Conservation (phyloP, 768 basidiomycete species). For the Trametes sanguinea region DNA sequence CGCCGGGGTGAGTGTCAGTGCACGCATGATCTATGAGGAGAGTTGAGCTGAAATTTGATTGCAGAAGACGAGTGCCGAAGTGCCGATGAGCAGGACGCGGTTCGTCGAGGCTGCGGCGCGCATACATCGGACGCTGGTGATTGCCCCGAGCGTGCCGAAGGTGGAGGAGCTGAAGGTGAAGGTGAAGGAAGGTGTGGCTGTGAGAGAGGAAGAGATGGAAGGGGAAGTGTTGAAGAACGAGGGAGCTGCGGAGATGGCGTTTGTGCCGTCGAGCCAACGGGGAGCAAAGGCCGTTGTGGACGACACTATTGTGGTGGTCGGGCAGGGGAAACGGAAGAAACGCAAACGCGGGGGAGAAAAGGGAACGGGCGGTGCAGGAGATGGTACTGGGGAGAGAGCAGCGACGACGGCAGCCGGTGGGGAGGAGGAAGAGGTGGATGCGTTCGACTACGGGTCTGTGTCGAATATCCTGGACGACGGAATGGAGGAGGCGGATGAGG, state of each 20-base stretch:
- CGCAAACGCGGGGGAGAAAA: conserved; percentile 28
- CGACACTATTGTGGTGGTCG: conserved; percentile 74
- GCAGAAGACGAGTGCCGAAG: too few species aligned
- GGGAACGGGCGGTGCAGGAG: too few species aligned
- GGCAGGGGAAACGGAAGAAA: conserved; percentile 64
- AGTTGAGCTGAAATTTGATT: too few species aligned
- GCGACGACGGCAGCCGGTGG: too few species aligned
- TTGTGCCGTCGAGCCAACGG: conserved; percentile 69
- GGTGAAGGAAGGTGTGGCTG: conserved; percentile 15
- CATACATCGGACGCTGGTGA: conserved; percentile 66
- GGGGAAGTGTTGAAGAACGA: conserved; percentile 29
- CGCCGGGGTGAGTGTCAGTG: not conserved
- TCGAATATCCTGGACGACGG: too few species aligned
- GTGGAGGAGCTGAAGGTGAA: conserved; percentile 28
- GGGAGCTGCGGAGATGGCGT: conserved; percentile 73
- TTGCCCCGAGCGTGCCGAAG: conserved; percentile 56
- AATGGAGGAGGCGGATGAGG: too few species aligned
- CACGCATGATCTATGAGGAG: too few species aligned
- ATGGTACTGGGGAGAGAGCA: too few species aligned
- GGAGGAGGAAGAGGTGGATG: too few species aligned
- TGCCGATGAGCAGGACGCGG: conserved; percentile 20
- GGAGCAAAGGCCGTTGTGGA: conserved; percentile 36
- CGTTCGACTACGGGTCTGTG: too few species aligned
- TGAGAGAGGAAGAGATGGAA: not conserved
- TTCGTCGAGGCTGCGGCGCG: conserved; percentile 61